Evolutionary conservation across 192 early-diverging fungal genomes (phyloP).

Genomic region (Gigaspora rosea): DNA sequence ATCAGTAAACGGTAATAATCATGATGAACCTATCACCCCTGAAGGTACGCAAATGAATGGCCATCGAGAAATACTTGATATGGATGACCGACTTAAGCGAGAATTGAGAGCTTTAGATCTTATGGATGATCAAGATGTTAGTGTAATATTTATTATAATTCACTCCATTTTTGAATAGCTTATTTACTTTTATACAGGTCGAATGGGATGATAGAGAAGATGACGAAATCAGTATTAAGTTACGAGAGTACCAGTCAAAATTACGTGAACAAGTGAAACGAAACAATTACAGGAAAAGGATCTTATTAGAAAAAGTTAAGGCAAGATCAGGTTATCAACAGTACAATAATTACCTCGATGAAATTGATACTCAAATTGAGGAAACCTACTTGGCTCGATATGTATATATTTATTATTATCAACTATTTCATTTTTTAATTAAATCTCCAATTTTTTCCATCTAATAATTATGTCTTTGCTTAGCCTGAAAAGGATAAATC

Average conservation of each 20-base stretch:
- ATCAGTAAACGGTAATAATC: neutral
- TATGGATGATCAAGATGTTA: constrained; percentile 74
- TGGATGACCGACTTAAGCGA: constrained; percentile 81
- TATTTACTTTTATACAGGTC: constrained; percentile 41
- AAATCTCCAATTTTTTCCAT: neutral
- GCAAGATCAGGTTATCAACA: constrained; percentile 83
- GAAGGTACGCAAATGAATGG: neutral
- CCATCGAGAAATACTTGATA: constrained; percentile 36
- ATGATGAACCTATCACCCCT: neutral
- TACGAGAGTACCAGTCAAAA: constrained; percentile 69
- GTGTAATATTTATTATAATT: constrained; percentile 9
- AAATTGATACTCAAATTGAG: constrained; percentile 88
- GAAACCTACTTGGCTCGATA: constrained; percentile 84
- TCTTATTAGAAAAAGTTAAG: constrained; percentile 67
- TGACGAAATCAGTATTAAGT: constrained; percentile 71
- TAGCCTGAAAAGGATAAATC: constrained; percentile 18
- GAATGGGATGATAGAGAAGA: constrained; percentile 73
- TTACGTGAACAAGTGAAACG: constrained; percentile 67
- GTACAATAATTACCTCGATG: constrained; percentile 84
- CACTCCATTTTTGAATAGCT: neutral
- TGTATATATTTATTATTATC: constrained; percentile 53
- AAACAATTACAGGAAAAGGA: constrained; percentile 68
- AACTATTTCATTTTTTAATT: neutral
- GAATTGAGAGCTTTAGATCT: constrained; percentile 86
- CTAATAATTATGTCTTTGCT: neutral